phyloP scores from a whole-genome alignment of 805 yeast species.

The Starmerella stigmatis region DNA sequence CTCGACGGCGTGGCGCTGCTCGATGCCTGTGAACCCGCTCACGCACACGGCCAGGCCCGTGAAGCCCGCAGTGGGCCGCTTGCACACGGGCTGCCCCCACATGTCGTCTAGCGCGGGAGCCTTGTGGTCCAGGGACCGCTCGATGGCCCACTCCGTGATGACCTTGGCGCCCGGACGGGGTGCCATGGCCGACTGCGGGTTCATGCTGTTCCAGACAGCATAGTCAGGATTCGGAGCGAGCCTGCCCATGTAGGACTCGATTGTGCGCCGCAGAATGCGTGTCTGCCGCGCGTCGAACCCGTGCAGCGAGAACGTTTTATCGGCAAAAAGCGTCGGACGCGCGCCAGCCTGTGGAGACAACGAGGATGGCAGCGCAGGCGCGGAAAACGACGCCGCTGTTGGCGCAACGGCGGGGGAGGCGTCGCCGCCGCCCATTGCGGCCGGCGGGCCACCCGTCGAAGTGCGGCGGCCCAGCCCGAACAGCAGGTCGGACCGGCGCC shows the following conservation, averaged over 20 bases:
- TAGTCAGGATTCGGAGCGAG: slow-evolving; percentile 1
- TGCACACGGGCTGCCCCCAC: slow-evolving; percentile 44
- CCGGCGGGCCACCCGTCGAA: not conserved
- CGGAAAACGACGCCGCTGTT: not conserved
- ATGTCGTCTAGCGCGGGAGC: slow-evolving; percentile 38
- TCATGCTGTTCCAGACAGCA: slow-evolving; percentile 26
- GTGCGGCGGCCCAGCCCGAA: slow-evolving; percentile 4
- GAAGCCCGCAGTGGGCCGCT: slow-evolving; percentile 27
- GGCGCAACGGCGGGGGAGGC: not conserved
- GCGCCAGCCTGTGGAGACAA: slow-evolving; percentile 1
- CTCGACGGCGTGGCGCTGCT: slow-evolving; percentile 57
- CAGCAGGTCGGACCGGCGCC: slow-evolving; percentile 11
- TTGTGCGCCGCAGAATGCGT: slow-evolving; percentile 34
- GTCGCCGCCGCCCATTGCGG: not conserved
- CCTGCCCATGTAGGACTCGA: slow-evolving; percentile 40
- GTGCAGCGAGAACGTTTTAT: slow-evolving; percentile 35
- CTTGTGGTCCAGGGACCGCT: slow-evolving; percentile 55
- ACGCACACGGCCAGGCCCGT: slow-evolving; percentile 37
- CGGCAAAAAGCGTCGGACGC: slow-evolving; percentile 33
- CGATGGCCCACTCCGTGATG: slow-evolving; percentile 74
- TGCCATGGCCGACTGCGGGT: slow-evolving; percentile 14
- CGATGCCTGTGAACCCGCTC: slow-evolving; percentile 71
- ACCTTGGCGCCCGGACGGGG: slow-evolving; percentile 25
- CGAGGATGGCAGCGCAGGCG: too few relatives aligned
- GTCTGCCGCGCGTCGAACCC: slow-evolving; percentile 37